Conservation (phyloP, 148 eudicot genomes). For the Mesembryanthemum crystallinum region DNA sequence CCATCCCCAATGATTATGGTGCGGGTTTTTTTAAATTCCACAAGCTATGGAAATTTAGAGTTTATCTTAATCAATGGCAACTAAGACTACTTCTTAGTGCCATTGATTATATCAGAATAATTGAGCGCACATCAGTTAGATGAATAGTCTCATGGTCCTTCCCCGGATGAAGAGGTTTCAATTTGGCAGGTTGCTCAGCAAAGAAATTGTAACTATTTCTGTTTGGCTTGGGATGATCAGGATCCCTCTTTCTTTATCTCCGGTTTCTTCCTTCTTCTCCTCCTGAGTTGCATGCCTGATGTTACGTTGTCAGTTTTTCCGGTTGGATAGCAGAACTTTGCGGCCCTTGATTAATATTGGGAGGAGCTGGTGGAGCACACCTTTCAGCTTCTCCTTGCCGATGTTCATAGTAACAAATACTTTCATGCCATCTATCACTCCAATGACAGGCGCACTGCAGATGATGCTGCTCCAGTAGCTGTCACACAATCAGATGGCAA, state of each 20-base stretch:
- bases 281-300: conserved; percentile 36
- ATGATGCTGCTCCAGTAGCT: conserved; percentile 29
- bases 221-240: conserved; percentile 92
- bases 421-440: conserved; percentile 95
- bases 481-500: conserved; percentile 10
- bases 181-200: conserved; percentile 80
- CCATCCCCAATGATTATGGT: too few species aligned
- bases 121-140: too few species aligned
- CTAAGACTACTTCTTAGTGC: too few species aligned
- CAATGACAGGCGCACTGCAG: conserved; percentile 50
- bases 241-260: conserved; percentile 81
- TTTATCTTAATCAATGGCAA: too few species aligned
- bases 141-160: conserved; percentile 81
- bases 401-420: conserved; percentile 74
- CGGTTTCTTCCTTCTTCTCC: conserved; percentile 58
- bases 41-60: too few species aligned
- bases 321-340: conserved; percentile 20
- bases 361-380: conserved; percentile 49
- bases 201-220: conserved; percentile 94
- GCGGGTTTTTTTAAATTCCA: too few species aligned
- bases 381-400: conserved; percentile 69
- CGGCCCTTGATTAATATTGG: conserved; percentile 8
- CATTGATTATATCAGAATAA: too few species aligned
- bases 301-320: conserved; percentile 19
- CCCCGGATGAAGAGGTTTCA: conserved; percentile 69